Percentiles rank a stretch among this genome's conserved stretches.
Evolutionary conservation across 176 grass and related monocot genomes (phyloP).

Genomic region (Eragrostis nindensis): DNA sequence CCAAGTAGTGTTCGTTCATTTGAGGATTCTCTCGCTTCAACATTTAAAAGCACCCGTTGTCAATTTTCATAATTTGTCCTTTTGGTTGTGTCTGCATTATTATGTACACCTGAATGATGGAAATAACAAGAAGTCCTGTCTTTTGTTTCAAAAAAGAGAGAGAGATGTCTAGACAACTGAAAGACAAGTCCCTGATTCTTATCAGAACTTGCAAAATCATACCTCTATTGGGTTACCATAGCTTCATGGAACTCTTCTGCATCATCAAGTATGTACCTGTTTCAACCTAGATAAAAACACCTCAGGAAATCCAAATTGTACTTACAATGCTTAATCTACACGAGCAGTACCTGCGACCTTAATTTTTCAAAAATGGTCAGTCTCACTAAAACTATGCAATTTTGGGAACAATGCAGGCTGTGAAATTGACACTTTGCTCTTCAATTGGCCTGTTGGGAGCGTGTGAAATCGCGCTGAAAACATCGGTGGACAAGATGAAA

Average conservation of each 20-base stretch:
- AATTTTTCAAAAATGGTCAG: background rate
- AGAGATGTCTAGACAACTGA: background rate
- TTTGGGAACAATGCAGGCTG: conserved; percentile 24
- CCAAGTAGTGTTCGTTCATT: background rate
- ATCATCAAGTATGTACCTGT: background rate
- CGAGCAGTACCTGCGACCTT: background rate
- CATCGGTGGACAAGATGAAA: background rate
- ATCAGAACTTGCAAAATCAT: background rate
- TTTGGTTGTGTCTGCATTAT: no score
- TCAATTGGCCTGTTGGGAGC: conserved; percentile 18
- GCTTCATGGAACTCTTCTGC: background rate
- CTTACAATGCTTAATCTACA: background rate
- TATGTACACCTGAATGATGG: background rate
- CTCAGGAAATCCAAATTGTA: background rate
- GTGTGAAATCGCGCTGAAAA: conserved; percentile 30
- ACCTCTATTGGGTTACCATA: background rate
- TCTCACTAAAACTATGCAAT: background rate
- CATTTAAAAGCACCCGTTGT: background rate
- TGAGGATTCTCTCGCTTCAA: background rate
- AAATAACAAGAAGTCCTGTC: background rate
- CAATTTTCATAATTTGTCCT: background rate
- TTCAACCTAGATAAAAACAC: conserved; percentile 6
- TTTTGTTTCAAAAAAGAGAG: no score
- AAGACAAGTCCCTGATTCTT: background rate
- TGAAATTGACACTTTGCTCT: conserved; percentile 28